Percentiles rank a stretch among this genome's conserved stretches.
Conservation (phyloP, 345 rosid species). For the Acer yangbiense region DNA sequence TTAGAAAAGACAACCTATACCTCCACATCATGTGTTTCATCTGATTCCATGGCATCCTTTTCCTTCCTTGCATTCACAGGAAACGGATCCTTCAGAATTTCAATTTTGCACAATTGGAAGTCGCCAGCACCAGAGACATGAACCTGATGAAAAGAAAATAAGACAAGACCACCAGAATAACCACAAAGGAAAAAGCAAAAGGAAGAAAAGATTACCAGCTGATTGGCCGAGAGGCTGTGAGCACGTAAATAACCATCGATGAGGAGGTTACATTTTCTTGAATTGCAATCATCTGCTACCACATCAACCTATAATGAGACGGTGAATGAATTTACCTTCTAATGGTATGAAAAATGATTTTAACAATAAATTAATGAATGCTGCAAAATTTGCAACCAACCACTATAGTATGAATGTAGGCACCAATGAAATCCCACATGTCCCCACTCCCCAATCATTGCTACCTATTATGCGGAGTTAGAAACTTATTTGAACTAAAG, state of each 20-base stretch:
- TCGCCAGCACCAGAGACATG: constrained; percentile 91
- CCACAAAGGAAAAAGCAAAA: constrained; percentile 15
- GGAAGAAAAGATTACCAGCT: constrained; percentile 62
- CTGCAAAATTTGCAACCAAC: background rate
- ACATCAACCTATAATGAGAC: constrained; percentile 50
- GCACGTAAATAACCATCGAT: constrained; percentile 82
- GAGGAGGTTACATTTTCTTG: constrained; percentile 63
- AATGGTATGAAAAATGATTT: background rate
- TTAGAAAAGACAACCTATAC: constrained; percentile 34
- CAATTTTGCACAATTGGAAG: constrained; percentile 80
- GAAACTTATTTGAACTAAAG: constrained; percentile 9
- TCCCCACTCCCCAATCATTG: background rate
- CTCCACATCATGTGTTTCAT: constrained; percentile 54
- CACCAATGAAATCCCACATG: background rate
- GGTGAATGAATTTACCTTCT: constrained; percentile 1
- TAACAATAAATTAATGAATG: background rate
- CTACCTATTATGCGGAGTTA: constrained; percentile 7
- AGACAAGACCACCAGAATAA: constrained; percentile 21
- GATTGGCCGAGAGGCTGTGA: constrained; percentile 72
- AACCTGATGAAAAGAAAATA: constrained; percentile 47
- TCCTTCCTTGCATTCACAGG: constrained; percentile 71
- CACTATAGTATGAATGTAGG: background rate
- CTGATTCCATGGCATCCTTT: constrained; percentile 69
- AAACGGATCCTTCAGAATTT: constrained; percentile 73
- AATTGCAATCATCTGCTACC: constrained; percentile 47